phyloP scores from a whole-genome alignment of 2,329 filamentous ascomycete species.

The Biscogniauxia marginata region DNA sequence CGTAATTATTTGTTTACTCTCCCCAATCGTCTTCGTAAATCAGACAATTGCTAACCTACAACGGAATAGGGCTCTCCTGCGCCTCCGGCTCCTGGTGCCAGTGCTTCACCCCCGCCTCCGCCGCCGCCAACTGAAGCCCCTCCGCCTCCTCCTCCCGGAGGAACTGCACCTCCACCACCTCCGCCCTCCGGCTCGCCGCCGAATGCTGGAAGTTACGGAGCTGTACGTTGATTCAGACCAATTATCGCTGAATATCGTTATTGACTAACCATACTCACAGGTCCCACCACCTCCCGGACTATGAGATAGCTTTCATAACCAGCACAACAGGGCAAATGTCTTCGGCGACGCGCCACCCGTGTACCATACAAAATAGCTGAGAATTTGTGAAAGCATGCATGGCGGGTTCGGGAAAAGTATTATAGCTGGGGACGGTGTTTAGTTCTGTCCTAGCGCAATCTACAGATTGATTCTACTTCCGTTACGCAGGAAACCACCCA shows the following conservation, averaged over 20 bases:
- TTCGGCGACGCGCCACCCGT: not conserved
- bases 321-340: not conserved
- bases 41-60: not conserved
- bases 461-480: not conserved
- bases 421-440: not conserved
- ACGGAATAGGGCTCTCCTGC: constrained; percentile 38
- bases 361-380: not conserved
- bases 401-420: not conserved
- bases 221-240: constrained; percentile 48
- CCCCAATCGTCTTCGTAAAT: not conserved
- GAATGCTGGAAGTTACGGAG: constrained; percentile 55
- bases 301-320: constrained; percentile 26
- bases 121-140: constrained; percentile 61
- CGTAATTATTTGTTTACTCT: not conserved
- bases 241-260: not conserved
- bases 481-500: not conserved
- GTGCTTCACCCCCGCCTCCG: constrained; percentile 53
- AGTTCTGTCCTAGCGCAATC: not conserved
- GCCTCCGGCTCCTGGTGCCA: constrained; percentile 42
- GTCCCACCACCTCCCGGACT: constrained; percentile 58
- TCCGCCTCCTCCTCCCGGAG: constrained; percentile 59
- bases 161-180: constrained; percentile 56
- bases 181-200: constrained; percentile 53
- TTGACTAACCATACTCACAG: constrained; percentile 34
- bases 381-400: not conserved